Evolutionary conservation across 2,329 filamentous ascomycete species (phyloP), one percentile per base, ranked within the genome.

Genomic region (Scleromitrula shiraiana): DNA sequence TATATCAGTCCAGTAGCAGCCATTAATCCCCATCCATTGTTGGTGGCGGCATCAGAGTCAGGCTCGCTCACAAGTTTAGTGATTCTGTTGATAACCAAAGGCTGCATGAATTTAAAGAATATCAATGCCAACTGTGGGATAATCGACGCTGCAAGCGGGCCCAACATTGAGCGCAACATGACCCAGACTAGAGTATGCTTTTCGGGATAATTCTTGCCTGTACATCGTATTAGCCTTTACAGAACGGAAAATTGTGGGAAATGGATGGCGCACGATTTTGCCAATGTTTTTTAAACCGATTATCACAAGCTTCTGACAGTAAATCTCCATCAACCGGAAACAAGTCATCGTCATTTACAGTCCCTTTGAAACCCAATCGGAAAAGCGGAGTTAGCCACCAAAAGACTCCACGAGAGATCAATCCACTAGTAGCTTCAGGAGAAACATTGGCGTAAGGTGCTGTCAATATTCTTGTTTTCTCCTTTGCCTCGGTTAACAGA

Each of bases 341-440:
- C 1, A 68, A 54, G 49, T 61, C 56, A n/a, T 63, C 54, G 10
- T 62, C 52, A 2, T 47, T 51, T 3, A 68, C 45, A 20, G 63
- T 51, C 1, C 55, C 60, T 9, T 48, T 49, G 40, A 60, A 65
- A 0, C 66, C 65, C 9, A 48, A 9, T 12, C 49, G 27, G 39
- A 68, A 64, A 6, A 68, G 50, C 5, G 51, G 51, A 32, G 64
- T 67, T 9, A 68, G 46, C 66, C 66, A 68, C 54, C 55, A 63
- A 49, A 66, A 65, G 26, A 67, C 47, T 14, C 59, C 56, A n/a
- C 62, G 59, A 26, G 53, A 58, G 40, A 63, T 62, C 5, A 68
- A 51, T 12, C 65, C 61, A 46, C 61, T 62, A 5, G 60, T 64
- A 19, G 62, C 58, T 35, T 68, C 66, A 0, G 53, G 52, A 8